phyloP scores from a whole-genome alignment of 306 rosid species.

The Fagus crenata region DNA sequence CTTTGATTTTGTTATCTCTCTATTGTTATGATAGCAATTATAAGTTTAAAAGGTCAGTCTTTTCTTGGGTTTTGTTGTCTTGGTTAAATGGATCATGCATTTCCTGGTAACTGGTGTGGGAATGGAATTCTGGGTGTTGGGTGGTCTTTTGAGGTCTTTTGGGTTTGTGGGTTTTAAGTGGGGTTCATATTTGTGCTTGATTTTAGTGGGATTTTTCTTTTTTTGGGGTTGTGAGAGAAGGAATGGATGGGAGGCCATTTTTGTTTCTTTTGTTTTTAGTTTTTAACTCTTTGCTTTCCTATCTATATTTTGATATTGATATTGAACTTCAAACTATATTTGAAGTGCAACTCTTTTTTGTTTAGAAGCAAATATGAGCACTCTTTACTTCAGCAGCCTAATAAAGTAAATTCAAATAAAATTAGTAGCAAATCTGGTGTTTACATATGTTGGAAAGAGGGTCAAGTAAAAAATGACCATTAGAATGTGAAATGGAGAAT shows the following conservation, averaged over 20 bases:
- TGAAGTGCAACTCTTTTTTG: neutral
- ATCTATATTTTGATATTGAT: neutral
- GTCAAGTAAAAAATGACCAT: neutral
- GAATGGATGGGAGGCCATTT: neutral
- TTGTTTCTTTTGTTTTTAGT: neutral
- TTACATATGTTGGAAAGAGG: neutral
- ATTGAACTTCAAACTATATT: neutral
- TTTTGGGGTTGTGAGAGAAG: neutral
- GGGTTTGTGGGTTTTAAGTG: neutral
- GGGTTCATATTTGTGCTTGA: constrained; percentile 1
- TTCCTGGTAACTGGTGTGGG: neutral
- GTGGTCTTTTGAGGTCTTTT: neutral
- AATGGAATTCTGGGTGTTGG: neutral
- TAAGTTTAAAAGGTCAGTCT: neutral
- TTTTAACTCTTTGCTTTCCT: neutral
- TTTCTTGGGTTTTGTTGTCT: neutral
- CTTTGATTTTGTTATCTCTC: neutral
- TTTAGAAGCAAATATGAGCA: neutral
- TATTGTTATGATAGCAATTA: neutral
- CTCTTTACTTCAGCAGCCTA: neutral
- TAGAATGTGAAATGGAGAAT: neutral
- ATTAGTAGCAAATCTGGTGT: neutral
- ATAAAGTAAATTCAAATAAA: neutral
- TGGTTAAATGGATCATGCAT: neutral
- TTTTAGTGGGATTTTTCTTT: neutral